Conservation (phyloP, 306 rosid genomes). For the Citrullus amarus region DNA sequence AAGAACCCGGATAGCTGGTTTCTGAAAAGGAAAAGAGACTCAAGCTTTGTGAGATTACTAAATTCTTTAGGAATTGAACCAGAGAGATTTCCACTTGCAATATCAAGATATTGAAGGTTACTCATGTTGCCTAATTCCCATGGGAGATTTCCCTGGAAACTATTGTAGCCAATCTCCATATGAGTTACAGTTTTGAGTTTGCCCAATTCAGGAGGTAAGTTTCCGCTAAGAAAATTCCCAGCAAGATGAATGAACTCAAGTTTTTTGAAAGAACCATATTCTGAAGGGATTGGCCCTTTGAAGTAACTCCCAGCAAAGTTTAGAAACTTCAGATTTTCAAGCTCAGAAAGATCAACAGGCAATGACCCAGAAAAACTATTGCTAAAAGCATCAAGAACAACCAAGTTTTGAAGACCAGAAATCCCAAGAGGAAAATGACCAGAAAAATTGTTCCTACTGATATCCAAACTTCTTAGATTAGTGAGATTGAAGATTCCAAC, state of each 20-base stretch:
- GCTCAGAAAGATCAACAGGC: constrained; percentile 52
- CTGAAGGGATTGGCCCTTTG: constrained; percentile 72
- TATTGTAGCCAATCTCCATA: constrained; percentile 87
- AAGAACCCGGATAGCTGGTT: constrained; percentile 58
- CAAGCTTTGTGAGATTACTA: constrained; percentile 56
- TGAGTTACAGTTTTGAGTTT: constrained; percentile 74
- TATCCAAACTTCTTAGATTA: constrained; percentile 45
- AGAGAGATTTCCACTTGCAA: constrained; percentile 75
- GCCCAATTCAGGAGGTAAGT: constrained; percentile 64
- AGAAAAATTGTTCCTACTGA: constrained; percentile 82
- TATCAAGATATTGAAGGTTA: constrained; percentile 70
- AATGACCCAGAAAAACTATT: constrained; percentile 76
- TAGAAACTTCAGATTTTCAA: constrained; percentile 42
- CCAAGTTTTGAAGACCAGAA: constrained; percentile 33
- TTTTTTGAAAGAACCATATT: constrained; percentile 62
- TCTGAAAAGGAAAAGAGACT: constrained; percentile 67
- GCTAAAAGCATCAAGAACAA: constrained; percentile 70
- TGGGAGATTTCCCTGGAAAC: constrained; percentile 53
- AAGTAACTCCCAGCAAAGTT: constrained; percentile 89
- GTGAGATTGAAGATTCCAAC: constrained; percentile 54
- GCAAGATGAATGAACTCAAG: constrained; percentile 81
- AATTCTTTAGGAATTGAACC: constrained; percentile 61
- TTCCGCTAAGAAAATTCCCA: constrained; percentile 67
- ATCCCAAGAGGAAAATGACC: constrained; percentile 61
- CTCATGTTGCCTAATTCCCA: constrained; percentile 68